Evolutionary conservation across 2,329 filamentous ascomycete genomes (phyloP).

Genomic region (Falciphora oryzae): DNA sequence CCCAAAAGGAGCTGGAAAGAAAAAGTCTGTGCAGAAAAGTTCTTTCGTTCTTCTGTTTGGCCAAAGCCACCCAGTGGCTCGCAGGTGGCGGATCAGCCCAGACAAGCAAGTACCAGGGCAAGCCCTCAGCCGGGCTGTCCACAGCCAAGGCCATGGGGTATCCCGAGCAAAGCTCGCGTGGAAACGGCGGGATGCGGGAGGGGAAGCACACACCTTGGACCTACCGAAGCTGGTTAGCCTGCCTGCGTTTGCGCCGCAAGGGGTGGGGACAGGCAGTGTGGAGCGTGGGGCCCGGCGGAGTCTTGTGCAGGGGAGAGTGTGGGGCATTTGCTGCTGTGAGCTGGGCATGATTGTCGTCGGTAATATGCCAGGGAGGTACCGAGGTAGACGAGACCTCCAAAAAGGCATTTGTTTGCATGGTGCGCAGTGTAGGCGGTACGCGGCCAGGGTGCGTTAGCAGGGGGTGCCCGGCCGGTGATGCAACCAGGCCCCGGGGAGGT

Average conservation of each 20-base stretch:
- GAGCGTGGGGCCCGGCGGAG: neutral
- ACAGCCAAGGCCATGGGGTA: neutral
- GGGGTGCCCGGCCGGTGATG: neutral
- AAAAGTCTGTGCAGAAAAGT: neutral
- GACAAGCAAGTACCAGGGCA: neutral
- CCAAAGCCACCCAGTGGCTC: no score
- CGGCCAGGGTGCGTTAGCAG: neutral
- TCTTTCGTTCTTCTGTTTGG: neutral
- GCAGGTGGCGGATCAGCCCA: no score
- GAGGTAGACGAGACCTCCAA: neutral
- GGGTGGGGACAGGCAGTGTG: neutral
- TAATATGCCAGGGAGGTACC: neutral
- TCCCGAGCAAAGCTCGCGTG: neutral
- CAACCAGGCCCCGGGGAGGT: neutral
- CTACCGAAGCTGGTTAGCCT: neutral
- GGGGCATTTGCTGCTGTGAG: neutral
- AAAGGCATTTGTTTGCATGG: neutral
- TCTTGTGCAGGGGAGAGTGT: neutral
- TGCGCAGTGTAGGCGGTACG: neutral
- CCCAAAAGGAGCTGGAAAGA: neutral
- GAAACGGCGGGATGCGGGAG: neutral
- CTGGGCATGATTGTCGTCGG: neutral
- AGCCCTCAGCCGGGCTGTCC: neutral
- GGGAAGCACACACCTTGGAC: neutral
- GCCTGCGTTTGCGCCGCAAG: no score